phyloP scores from a whole-genome alignment of 2,329 filamentous ascomycete genomes.

The Penicillium sp. region DNA sequence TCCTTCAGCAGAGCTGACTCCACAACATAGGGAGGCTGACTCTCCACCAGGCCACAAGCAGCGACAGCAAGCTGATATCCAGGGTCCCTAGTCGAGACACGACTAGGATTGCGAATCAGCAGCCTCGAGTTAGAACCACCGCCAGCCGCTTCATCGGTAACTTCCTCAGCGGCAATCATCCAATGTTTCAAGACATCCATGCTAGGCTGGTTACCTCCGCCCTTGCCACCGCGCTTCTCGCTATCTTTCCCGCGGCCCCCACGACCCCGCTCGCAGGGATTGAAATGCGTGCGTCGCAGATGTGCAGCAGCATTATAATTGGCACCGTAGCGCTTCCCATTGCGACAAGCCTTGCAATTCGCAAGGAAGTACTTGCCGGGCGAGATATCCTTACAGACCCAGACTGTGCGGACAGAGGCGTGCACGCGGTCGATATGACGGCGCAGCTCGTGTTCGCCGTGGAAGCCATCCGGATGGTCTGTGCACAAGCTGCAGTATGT shows the following conservation, averaged over 20 bases:
- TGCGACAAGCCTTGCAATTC: constrained; percentile 74
- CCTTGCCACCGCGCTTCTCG: constrained; percentile 53
- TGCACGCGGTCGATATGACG: constrained; percentile 64
- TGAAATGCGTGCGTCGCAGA: constrained; percentile 79
- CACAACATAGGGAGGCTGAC: constrained; percentile 16
- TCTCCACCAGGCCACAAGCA: background rate
- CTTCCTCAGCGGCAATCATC: constrained; percentile 51
- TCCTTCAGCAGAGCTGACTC: constrained; percentile 24
- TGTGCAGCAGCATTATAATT: constrained; percentile 95
- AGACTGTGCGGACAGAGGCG: constrained; percentile 49
- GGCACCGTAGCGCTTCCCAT: constrained; percentile 70
- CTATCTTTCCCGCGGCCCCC: constrained; percentile 51
- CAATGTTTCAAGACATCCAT: constrained; percentile 55
- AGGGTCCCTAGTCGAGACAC: background rate
- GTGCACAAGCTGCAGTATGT: constrained; percentile 62
- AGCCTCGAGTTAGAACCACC: background rate
- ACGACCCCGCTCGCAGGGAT: constrained; percentile 51
- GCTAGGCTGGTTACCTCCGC: constrained; percentile 52
- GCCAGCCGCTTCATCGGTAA: constrained; percentile 25
- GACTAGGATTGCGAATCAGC: background rate
- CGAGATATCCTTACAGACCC: constrained; percentile 55
- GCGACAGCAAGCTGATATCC: background rate
- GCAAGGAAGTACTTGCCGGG: constrained; percentile 56
- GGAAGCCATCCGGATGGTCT: constrained; percentile 67
- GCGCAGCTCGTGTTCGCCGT: constrained; percentile 73